phyloP scores from a whole-genome alignment of 2,329 filamentous ascomycete genomes.

The Exophiala sp. region DNA sequence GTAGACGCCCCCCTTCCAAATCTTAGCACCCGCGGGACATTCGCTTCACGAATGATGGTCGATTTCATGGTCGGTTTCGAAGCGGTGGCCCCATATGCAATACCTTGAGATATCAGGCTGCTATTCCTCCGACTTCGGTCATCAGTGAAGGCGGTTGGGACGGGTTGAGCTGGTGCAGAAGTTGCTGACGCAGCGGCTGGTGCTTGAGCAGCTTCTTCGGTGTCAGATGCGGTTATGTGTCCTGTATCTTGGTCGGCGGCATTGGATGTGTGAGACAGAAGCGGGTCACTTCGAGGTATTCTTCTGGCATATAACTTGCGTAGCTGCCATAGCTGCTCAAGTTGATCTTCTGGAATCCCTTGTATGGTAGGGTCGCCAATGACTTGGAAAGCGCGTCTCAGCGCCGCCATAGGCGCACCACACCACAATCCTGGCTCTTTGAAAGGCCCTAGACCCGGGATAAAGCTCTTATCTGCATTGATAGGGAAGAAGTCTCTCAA shows the following conservation, averaged over 20 bases:
- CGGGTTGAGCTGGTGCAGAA: not conserved
- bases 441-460: slow-evolving; percentile 3
- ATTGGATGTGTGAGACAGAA: no score
- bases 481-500: slow-evolving; percentile 9
- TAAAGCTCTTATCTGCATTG: not conserved
- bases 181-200: not conserved
- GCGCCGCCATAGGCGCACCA: slow-evolving; percentile 6
- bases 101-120: not conserved
- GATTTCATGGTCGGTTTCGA: not conserved
- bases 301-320: slow-evolving; percentile 8
- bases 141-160: not conserved
- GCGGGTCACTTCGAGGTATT: no score
- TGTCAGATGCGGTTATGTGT: not conserved
- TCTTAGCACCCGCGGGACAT: not conserved
- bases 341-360: slow-evolving; percentile 4
- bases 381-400: slow-evolving; percentile 6
- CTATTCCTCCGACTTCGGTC: not conserved
- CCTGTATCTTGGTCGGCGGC: no score
- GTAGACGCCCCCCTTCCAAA: slow-evolving; percentile 3
- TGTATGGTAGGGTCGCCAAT: slow-evolving; percentile 1
- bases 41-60: not conserved
- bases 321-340: slow-evolving; percentile 6
- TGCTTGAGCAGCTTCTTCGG: not conserved
- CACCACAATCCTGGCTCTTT: slow-evolving; percentile 8
- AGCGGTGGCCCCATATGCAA: not conserved